phyloP scores from a whole-genome alignment of 495 filamentous ascomycete species.

The Aspergillus bertholletiae region DNA sequence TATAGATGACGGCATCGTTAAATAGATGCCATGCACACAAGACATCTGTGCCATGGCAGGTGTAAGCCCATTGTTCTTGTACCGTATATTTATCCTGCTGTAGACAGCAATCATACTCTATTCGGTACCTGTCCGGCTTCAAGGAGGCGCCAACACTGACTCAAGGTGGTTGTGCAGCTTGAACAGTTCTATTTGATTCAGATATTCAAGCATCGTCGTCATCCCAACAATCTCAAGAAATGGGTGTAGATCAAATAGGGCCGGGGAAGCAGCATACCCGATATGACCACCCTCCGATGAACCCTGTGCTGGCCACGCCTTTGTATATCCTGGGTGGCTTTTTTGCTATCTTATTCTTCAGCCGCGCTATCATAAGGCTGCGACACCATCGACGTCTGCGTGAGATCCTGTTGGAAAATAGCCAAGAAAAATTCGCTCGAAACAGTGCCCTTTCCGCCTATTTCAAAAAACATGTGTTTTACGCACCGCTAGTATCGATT shows the following conservation, averaged over 20 bases:
- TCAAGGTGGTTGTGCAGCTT: background rate
- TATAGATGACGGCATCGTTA: constrained; percentile 20
- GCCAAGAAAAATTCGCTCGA: constrained; percentile 22
- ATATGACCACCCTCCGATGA: constrained; percentile 32
- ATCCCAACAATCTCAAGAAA: constrained; percentile 1
- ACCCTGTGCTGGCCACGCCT: constrained; percentile 33
- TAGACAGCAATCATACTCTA: background rate
- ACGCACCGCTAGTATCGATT: constrained; percentile 34
- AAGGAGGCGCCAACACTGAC: background rate
- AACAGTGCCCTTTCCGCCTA: constrained; percentile 17
- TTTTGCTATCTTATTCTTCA: constrained; percentile 23
- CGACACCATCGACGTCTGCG: constrained; percentile 26
- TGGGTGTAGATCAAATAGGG: constrained; percentile 19
- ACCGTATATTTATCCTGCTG: background rate
- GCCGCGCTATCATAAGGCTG: constrained; percentile 22
- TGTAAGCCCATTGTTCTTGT: background rate
- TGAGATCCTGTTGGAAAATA: constrained; percentile 13
- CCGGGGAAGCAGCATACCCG: constrained; percentile 20
- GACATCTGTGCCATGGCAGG: background rate
- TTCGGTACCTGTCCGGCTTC: background rate
- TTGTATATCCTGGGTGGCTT: constrained; percentile 30
- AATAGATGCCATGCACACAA: background rate
- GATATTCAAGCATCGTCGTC: background rate
- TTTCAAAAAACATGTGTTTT: constrained; percentile 40
- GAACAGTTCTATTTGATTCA: background rate